Percentiles rank a stretch among this genome's conserved stretches.
phyloP scores from a whole-genome alignment of 2,329 filamentous ascomycete species.

The Pseudopyrenochaeta lycopersici region DNA sequence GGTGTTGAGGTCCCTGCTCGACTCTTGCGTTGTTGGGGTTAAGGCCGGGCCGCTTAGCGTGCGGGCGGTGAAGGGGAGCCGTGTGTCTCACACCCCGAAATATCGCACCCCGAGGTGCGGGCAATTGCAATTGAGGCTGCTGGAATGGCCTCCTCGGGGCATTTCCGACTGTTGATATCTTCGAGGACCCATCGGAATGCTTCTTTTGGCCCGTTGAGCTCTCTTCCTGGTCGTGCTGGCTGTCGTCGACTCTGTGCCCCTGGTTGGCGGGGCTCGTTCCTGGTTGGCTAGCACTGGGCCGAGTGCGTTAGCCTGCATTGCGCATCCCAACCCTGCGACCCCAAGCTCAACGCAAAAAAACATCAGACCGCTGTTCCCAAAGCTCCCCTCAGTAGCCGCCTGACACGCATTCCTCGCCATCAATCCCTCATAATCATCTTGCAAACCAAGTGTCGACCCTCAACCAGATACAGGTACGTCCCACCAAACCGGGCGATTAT shows the following conservation, averaged over 20 bases:
- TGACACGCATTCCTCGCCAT: constrained; percentile 26
- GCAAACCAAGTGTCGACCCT: constrained; percentile 18
- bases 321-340: constrained; percentile 28
- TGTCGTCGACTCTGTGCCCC: constrained; percentile 18
- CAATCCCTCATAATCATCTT: constrained; percentile 21
- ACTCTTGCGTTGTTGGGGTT: constrained; percentile 37
- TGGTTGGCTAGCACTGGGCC: constrained; percentile 20
- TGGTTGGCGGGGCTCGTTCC: constrained; percentile 8
- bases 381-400: constrained; percentile 28
- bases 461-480: constrained; percentile 49
- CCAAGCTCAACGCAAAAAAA: constrained; percentile 47
- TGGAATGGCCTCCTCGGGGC: neutral
- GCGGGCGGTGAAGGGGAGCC: constrained; percentile 47
- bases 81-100: constrained; percentile 17
- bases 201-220: constrained; percentile 4
- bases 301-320: constrained; percentile 29
- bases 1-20: constrained; percentile 46
- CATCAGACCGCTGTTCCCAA: constrained; percentile 45
- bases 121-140: neutral
- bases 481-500: constrained; percentile 17
- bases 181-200: constrained; percentile 3
- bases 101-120: constrained; percentile 16
- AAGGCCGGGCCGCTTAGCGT: constrained; percentile 36
- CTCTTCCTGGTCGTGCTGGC: constrained; percentile 6
- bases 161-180: constrained; percentile 4